phyloP scores from a whole-genome alignment of 2,329 filamentous ascomycete species.

The Sordariomycetes sp. region DNA sequence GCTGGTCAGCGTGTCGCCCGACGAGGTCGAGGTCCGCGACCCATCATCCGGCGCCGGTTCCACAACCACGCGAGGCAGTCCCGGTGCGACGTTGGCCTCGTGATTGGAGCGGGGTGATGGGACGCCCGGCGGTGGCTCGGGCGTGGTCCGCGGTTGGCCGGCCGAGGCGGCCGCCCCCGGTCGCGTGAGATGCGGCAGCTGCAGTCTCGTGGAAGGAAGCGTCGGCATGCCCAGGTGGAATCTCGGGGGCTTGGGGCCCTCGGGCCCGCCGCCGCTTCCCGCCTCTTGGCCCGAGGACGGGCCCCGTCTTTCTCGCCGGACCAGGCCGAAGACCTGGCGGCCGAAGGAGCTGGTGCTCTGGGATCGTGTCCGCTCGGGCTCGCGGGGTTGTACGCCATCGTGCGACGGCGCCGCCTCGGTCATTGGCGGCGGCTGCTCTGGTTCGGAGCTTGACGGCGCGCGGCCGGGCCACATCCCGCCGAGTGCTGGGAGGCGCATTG shows the following conservation, averaged over 20 bases:
- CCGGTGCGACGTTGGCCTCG: not conserved
- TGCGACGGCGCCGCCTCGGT: not conserved
- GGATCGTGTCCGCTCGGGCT: not conserved
- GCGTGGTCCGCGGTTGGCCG: not conserved
- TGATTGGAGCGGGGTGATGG: not conserved
- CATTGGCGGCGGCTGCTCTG: not conserved
- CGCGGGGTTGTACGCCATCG: not conserved
- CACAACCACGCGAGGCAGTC: not conserved
- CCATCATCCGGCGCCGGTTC: not conserved
- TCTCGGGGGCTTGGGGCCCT: slow-evolving; percentile 37
- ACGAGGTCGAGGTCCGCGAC: not conserved
- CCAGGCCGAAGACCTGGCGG: not conserved
- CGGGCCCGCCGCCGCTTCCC: slow-evolving; percentile 9
- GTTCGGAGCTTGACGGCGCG: not conserved
- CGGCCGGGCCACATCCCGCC: not conserved
- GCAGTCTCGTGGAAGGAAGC: slow-evolving; percentile 28
- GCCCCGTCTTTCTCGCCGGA: not conserved
- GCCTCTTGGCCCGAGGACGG: not conserved
- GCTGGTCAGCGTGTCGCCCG: not conserved
- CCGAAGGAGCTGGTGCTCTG: not conserved
- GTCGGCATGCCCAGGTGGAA: slow-evolving; percentile 24
- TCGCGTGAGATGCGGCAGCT: slow-evolving; percentile 28
- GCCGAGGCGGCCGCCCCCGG: slow-evolving; percentile 19
- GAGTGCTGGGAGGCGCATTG: not conserved
- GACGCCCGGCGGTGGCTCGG: not conserved